Evolutionary conservation across 2,329 filamentous ascomycete genomes (phyloP).

Genomic region (Trichoderma sp.): DNA sequence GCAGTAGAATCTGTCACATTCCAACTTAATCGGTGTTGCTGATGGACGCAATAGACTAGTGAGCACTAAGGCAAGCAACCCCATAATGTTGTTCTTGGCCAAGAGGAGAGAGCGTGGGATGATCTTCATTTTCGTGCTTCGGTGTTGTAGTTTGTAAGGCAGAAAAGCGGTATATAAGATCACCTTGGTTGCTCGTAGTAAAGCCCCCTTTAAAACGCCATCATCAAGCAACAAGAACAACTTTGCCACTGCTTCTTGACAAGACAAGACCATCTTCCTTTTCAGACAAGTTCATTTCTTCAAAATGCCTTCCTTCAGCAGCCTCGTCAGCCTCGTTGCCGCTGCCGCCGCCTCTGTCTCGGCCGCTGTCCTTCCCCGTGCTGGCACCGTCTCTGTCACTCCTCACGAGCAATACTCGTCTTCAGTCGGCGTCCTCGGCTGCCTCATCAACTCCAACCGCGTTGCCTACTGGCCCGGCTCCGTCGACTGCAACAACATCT

Average conservation of each 20-base stretch:
- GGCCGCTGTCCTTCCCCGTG: conserved; percentile 29
- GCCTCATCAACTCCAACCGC: conserved; percentile 59
- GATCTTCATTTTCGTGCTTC: background rate
- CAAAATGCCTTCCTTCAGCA: conserved; percentile 28
- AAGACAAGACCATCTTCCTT: background rate
- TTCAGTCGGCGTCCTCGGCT: conserved; percentile 56
- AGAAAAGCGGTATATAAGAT: background rate
- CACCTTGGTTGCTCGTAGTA: background rate
- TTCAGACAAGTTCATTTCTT: conserved; percentile 22
- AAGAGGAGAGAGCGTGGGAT: background rate
- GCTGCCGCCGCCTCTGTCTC: conserved; percentile 27
- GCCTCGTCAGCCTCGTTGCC: conserved; percentile 31
- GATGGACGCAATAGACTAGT: background rate
- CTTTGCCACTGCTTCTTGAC: background rate
- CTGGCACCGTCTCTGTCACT: conserved; percentile 41
- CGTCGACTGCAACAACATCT: conserved; percentile 55
- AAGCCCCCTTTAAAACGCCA: background rate
- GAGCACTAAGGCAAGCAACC: conserved; percentile 8
- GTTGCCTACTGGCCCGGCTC: conserved; percentile 58
- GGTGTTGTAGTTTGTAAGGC: background rate
- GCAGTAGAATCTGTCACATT: background rate
- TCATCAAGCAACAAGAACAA: conserved; percentile 1
- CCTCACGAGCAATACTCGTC: conserved; percentile 57
- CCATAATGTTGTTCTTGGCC: background rate
- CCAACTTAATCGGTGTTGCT: background rate